phyloP scores from a whole-genome alignment of 2,329 filamentous ascomycete genomes.

The Bipolaris zeicola region DNA sequence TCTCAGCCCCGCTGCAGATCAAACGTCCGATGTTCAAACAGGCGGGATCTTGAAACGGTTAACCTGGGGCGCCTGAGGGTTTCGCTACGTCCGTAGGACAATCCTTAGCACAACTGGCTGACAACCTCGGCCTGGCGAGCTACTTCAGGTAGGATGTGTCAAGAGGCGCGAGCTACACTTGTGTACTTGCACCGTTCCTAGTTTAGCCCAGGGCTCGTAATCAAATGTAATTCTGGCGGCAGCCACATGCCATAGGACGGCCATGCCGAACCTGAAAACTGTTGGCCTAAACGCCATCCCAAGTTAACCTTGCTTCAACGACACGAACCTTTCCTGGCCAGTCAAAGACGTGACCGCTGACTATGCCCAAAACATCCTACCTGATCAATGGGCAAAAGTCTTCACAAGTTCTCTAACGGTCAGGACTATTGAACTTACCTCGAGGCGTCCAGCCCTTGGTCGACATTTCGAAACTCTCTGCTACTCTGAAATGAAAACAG shows the following conservation, averaged over 20 bases:
- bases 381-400: neutral
- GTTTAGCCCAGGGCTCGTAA: no score
- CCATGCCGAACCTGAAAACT: slow-evolving; percentile 8
- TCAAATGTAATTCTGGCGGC: neutral
- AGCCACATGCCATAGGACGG: neutral
- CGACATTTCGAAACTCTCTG: neutral
- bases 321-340: slow-evolving; percentile 5
- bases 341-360: neutral
- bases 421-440: neutral
- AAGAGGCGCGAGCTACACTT: neutral
- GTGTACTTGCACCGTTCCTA: neutral
- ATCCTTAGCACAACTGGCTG: neutral
- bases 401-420: neutral
- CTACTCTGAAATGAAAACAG: neutral
- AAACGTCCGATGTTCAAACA: no score
- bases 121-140: neutral
- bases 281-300: neutral
- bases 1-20: no score
- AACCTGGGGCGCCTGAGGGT: no score
- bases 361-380: neutral
- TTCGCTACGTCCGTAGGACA: neutral
- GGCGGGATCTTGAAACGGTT: no score
- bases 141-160: neutral
- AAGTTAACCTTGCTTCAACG: slow-evolving; percentile 1
- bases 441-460: neutral